Percentiles rank a stretch among this genome's conserved stretches.
These are phyloP conservation scores for Tolypocladium tropicale DNA, from an alignment of 2,329 filamentous ascomycete species.

Conservation along the genomic window DNA sequence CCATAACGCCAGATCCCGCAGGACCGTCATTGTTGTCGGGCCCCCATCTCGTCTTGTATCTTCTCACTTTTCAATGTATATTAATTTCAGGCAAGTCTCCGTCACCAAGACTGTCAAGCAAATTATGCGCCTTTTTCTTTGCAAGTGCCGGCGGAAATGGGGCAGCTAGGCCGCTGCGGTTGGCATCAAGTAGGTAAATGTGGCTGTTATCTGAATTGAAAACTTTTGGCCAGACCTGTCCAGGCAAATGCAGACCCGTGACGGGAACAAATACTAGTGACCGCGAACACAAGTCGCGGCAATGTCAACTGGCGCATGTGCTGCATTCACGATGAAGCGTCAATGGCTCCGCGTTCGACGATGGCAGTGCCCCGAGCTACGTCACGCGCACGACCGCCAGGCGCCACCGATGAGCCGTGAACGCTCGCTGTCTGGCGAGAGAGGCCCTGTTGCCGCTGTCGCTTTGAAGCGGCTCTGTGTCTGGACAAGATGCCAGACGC, in stretches of 20 bases:
- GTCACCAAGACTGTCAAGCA: constrained; percentile 13
- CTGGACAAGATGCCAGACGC: not conserved
- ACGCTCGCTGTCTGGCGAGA: no score
- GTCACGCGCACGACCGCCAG: no score
- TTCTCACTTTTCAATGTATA: constrained; percentile 17
- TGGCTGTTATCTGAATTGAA: not conserved
- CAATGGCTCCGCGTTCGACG: not conserved
- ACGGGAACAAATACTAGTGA: not conserved
- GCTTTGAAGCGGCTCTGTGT: not conserved
- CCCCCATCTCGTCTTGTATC: constrained; percentile 4
- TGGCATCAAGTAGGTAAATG: no score
- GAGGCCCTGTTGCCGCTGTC: no score
- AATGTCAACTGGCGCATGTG: not conserved
- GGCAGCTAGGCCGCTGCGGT: not conserved
- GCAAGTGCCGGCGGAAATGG: not conserved
- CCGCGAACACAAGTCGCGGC: not conserved
- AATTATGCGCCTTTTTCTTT: constrained; percentile 1
- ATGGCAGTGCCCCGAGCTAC: no score
- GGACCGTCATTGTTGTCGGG: constrained; percentile 4
- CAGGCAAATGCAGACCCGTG: not conserved
- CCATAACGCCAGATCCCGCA: constrained; percentile 1
- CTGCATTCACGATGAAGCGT: not conserved
- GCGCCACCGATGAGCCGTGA: no score
- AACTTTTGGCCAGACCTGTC: not conserved
- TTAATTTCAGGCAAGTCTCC: constrained; percentile 17